phyloP scores from a whole-genome alignment of 108 stramenopile genomes.

The Discostella pseudostelligera region DNA sequence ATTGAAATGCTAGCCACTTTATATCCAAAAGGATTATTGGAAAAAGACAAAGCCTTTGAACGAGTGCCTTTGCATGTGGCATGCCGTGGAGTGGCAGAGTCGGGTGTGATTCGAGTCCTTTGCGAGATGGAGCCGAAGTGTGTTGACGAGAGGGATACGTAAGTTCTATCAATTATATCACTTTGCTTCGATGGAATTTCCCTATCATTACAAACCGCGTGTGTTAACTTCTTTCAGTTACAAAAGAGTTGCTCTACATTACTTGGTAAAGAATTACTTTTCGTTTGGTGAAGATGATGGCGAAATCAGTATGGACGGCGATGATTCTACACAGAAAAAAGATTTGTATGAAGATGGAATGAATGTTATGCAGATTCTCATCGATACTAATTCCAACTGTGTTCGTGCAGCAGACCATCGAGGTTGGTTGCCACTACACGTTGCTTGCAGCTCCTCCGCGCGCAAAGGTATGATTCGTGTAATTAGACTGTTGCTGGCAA shows the following conservation, averaged over 20 bases:
- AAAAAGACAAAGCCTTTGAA: slow-evolving; percentile 42
- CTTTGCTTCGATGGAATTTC: not conserved
- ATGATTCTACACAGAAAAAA: not conserved
- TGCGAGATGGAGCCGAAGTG: slow-evolving; percentile 36
- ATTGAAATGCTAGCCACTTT: slow-evolving; percentile 12
- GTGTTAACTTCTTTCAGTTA: not conserved
- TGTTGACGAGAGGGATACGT: slow-evolving; percentile 32
- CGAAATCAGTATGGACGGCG: not conserved
- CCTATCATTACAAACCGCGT: not conserved
- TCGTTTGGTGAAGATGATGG: slow-evolving; percentile 20
- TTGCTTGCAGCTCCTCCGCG: slow-evolving; percentile 38
- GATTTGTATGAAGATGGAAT: slow-evolving; percentile 23
- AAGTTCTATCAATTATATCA: not conserved
- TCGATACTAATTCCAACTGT: slow-evolving; percentile 25
- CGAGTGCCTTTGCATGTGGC: slow-evolving; percentile 38
- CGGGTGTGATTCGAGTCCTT: slow-evolving; percentile 30
- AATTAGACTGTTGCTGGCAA: slow-evolving; percentile 20
- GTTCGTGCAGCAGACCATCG: slow-evolving; percentile 37
- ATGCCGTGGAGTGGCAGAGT: slow-evolving; percentile 37
- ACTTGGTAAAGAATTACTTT: slow-evolving; percentile 39
- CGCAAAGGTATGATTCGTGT: slow-evolving; percentile 32
- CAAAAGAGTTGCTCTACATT: slow-evolving; percentile 36
- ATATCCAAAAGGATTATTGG: slow-evolving; percentile 28
- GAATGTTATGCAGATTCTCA: slow-evolving; percentile 18
- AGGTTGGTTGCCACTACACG: slow-evolving; percentile 44